Percentiles rank a stretch among this genome's conserved stretches.
phyloP scores from a whole-genome alignment of 176 grass and related monocot species.

The Pontederia paniculata region DNA sequence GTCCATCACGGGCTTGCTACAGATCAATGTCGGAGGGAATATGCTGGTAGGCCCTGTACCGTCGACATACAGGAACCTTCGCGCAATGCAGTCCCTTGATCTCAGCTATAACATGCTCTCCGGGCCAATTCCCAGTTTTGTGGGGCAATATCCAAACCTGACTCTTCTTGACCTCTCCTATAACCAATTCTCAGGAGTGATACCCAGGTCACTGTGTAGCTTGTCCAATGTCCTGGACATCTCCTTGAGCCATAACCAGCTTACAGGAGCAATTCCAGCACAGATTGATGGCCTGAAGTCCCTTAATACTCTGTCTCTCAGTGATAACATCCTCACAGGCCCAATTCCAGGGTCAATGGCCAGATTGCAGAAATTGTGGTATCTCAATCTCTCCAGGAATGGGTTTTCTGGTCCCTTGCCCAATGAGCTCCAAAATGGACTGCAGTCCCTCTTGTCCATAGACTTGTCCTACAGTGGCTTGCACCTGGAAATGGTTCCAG shows the following conservation, averaged over 20 bases:
- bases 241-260: conserved; percentile 44
- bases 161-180: conserved; percentile 53
- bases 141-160: conserved; percentile 45
- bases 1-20: conserved; percentile 26
- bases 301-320: conserved; percentile 41
- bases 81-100: conserved; percentile 42
- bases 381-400: conserved; percentile 55
- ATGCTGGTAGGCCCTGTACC: conserved; percentile 36
- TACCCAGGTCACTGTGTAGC: conserved; percentile 39
- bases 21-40: conserved; percentile 71
- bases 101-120: conserved; percentile 43
- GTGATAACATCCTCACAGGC: conserved; percentile 40
- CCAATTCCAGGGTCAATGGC: conserved; percentile 42
- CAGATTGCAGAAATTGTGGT: conserved; percentile 53
- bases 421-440: conserved; percentile 17
- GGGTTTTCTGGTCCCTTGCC: conserved; percentile 34
- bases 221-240: conserved; percentile 33
- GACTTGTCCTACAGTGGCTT: conserved; percentile 34
- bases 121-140: conserved; percentile 36
- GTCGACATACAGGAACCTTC: conserved; percentile 30
- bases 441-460: conserved; percentile 35
- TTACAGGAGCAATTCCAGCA: conserved; percentile 35
- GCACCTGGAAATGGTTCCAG: conserved; percentile 27
- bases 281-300: conserved; percentile 40
- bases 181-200: conserved; percentile 58